These are phyloP conservation scores for Rhodotorula sp. DNA, from an alignment of 1,284 basidiomycete genomes.

Conservation along the genomic window DNA sequence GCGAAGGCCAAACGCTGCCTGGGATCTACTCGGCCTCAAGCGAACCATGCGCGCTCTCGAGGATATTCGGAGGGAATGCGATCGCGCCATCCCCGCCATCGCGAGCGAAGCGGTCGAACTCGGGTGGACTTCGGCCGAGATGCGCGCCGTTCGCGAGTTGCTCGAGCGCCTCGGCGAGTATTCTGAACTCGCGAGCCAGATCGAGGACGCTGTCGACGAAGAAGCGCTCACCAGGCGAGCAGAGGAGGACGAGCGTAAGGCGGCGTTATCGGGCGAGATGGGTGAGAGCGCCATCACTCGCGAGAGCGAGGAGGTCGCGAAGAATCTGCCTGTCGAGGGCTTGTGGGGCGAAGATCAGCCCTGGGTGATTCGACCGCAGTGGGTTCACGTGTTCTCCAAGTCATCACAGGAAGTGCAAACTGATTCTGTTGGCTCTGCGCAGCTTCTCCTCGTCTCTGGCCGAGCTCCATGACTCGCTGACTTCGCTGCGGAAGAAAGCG, in stretches of 20 bases:
- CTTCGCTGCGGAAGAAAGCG: conserved; percentile 36
- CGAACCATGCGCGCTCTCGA: conserved; percentile 55
- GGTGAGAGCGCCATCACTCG: conserved; percentile 13
- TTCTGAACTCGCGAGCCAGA: conserved; percentile 59
- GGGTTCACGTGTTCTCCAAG: conserved; percentile 38
- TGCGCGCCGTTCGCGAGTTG: conserved; percentile 51
- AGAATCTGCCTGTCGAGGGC: conserved; percentile 1
- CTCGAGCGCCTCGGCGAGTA: conserved; percentile 61
- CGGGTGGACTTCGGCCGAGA: conserved; percentile 12
- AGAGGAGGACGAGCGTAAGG: conserved; percentile 40
- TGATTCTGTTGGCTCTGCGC: no score
- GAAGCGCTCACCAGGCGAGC: conserved; percentile 40
- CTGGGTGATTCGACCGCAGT: conserved; percentile 74
- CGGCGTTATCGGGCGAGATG: conserved; percentile 39
- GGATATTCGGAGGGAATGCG: conserved; percentile 18
- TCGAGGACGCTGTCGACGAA: conserved; percentile 60
- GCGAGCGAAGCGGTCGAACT: not conserved
- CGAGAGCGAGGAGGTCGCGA: conserved; percentile 14
- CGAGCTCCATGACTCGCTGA: conserved; percentile 55
- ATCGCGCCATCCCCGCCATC: not conserved
- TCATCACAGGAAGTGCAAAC: no score
- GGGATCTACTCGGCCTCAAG: conserved; percentile 65
- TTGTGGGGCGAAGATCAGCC: conserved; percentile 32
- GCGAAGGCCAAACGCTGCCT: conserved; percentile 64
- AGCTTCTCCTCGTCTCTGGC: conserved; percentile 68